phyloP scores from a whole-genome alignment of 2,329 filamentous ascomycete genomes.

The Metarhizium sp. region DNA sequence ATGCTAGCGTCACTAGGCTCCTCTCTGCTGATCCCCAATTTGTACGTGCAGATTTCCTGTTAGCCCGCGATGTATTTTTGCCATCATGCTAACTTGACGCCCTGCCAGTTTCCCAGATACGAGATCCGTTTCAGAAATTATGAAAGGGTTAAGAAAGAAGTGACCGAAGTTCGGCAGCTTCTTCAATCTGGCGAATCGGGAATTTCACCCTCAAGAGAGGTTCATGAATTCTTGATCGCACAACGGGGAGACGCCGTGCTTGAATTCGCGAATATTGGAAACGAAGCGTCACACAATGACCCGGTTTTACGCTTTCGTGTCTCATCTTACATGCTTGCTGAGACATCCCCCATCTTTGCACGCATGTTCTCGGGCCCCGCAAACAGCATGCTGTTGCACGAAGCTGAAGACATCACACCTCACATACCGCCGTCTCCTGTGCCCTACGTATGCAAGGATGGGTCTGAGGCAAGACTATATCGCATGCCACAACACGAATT shows the following conservation, averaged over 20 bases:
- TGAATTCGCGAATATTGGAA: slow-evolving; percentile 37
- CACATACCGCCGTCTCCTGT: slow-evolving; percentile 26
- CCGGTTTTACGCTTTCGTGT: slow-evolving; percentile 41
- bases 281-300: slow-evolving; percentile 19
- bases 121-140: slow-evolving; percentile 39
- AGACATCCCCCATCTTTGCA: slow-evolving; percentile 42
- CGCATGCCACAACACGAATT: slow-evolving; percentile 43
- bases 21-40: slow-evolving; percentile 35
- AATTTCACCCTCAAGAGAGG: slow-evolving; percentile 26
- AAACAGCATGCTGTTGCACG: slow-evolving; percentile 21
- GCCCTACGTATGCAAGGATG: slow-evolving; percentile 31
- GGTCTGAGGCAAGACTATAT: slow-evolving; percentile 35
- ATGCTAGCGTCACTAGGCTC: slow-evolving; percentile 31
- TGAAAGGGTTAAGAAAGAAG: slow-evolving; percentile 32
- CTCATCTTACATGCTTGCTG: slow-evolving; percentile 38
- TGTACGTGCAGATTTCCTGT: slow-evolving; percentile 15
- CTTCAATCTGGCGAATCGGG: slow-evolving; percentile 31
- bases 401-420: slow-evolving; percentile 25
- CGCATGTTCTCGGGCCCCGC: slow-evolving; percentile 32
- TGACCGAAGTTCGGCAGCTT: slow-evolving; percentile 29
- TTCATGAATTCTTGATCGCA: slow-evolving; percentile 34
- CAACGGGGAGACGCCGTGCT: slow-evolving; percentile 39
- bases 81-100: neutral
- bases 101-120: slow-evolving; percentile 30
- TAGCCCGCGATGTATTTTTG: neutral